Evolutionary conservation across 768 basidiomycete genomes (phyloP), one percentile per base, ranked within the genome.

Genomic region (Lactarius deliciosus): DNA sequence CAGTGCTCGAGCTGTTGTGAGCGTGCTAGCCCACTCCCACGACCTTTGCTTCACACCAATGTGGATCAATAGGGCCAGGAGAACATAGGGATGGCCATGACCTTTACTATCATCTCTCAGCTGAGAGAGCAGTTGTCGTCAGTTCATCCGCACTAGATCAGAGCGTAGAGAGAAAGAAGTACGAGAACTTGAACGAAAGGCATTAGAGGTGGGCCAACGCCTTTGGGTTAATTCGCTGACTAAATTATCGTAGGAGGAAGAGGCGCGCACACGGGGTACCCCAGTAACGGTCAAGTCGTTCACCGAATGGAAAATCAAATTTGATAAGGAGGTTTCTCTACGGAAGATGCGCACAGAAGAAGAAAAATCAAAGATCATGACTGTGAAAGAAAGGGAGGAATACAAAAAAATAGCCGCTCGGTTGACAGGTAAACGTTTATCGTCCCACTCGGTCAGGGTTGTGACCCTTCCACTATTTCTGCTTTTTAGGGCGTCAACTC

Each of bases 61-160:
- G 54, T 10, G 22, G 38, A 59, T 60, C 15, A 22, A 63, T 65
- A 92, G 90, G 91, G 90, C 63, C 85, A 89, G 73, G 93, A 95
- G 74, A 94, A 91, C 75, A 73, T 93, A 25, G 94, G 94, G 53
- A 96, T 96, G 90, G 95, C 97, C 2, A 98, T 98, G 95, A 96
- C 95, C 20, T 99, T 97, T 74, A 94, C 96, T 0, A 81, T 99
- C 20, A 88, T 94, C 13, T 89, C 91, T 0, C 88, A 91, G 72
- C 83, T 97, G 55, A 83, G 91, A 69, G 95, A 98, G 76, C 81
- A 85, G 59, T 79, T 98, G 18, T 84, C 87, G 5, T 73, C 74
- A n/a, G 20, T 77, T 96, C 30, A 84, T 94, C 41, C 83, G 82
- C 45, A 73, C 77, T 54, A 84, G 92, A 69, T 80, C 79, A 22